Evolutionary conservation across 306 rosid species (phyloP).

Genomic region (Prunus dulcis): DNA sequence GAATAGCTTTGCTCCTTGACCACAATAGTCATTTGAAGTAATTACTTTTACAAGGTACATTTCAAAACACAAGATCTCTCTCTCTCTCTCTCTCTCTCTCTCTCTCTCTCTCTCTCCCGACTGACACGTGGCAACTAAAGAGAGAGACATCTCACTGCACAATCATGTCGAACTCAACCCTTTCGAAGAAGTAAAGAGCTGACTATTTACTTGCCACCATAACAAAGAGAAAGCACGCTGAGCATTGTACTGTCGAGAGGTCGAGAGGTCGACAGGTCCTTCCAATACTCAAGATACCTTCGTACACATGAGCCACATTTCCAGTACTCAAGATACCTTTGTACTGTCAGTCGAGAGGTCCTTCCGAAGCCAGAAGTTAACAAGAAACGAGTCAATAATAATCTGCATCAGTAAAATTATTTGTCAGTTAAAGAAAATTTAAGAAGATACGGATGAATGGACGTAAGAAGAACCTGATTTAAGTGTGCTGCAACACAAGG

Average conservation of each 20-base stretch:
- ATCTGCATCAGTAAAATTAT: conserved; percentile 39
- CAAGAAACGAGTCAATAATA: conserved; percentile 61
- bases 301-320: neutral
- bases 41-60: neutral
- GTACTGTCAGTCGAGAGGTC: conserved; percentile 29
- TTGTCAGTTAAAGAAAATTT: conserved; percentile 24
- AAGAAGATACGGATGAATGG: neutral
- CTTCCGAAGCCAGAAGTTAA: conserved; percentile 51
- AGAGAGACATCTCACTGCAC: neutral
- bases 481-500: conserved; percentile 95
- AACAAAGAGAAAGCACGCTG: neutral
- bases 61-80: neutral
- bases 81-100: no score
- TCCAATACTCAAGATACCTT: no score
- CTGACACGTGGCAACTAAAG: neutral
- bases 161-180: neutral
- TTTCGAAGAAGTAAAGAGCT: neutral
- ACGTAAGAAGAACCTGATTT: conserved; percentile 68
- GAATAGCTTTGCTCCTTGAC: neutral
- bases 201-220: conserved; percentile 9
- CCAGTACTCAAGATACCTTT: conserved; percentile 35
- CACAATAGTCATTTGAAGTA: neutral
- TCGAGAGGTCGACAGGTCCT: no score
- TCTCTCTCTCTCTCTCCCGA: no score
- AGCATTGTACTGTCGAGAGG: neutral